Conservation (phyloP, 2,329 filamentous ascomycete species). For the Dactylellina cionopaga region DNA sequence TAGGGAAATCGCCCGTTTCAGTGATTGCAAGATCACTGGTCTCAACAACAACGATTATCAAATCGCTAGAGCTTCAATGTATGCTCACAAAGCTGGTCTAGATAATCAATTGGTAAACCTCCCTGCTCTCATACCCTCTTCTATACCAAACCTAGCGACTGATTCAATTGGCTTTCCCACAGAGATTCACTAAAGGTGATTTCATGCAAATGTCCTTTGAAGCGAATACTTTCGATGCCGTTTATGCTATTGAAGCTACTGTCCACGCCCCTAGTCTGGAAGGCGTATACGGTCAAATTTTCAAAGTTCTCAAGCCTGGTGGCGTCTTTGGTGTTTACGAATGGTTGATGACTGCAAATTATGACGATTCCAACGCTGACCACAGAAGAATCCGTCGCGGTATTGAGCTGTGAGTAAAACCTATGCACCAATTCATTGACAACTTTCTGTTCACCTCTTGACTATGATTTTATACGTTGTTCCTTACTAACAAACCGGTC, state of each 20-base stretch:
- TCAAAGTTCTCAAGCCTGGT: conserved; percentile 93
- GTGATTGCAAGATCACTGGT: conserved; percentile 85
- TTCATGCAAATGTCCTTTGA: conserved; percentile 99
- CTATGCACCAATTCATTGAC: no score
- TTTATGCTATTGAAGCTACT: conserved; percentile 97
- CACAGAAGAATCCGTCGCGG: conserved; percentile 91
- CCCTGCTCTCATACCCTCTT: background rate
- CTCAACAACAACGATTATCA: conserved; percentile 99
- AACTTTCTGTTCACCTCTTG: no score
- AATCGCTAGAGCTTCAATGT: conserved; percentile 88
- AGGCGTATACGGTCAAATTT: conserved; percentile 93
- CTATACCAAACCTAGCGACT: no score
- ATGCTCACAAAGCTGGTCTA: conserved; percentile 83
- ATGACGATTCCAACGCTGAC: conserved; percentile 85
- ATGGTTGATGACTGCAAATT: conserved; percentile 97
- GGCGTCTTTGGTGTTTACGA: conserved; percentile 97
- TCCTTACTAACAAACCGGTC: background rate
- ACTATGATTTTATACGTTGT: background rate
- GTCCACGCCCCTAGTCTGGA: conserved; percentile 91
- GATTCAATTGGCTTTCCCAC: conserved; percentile 2
- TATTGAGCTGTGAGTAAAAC: conserved; percentile 78
- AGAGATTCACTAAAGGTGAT: conserved; percentile 87
- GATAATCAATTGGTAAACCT: conserved; percentile 72
- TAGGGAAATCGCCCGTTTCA: conserved; percentile 95
- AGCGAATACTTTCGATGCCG: conserved; percentile 89